phyloP scores from a whole-genome alignment of 306 rosid genomes.

The Mimosa bimucronata region DNA sequence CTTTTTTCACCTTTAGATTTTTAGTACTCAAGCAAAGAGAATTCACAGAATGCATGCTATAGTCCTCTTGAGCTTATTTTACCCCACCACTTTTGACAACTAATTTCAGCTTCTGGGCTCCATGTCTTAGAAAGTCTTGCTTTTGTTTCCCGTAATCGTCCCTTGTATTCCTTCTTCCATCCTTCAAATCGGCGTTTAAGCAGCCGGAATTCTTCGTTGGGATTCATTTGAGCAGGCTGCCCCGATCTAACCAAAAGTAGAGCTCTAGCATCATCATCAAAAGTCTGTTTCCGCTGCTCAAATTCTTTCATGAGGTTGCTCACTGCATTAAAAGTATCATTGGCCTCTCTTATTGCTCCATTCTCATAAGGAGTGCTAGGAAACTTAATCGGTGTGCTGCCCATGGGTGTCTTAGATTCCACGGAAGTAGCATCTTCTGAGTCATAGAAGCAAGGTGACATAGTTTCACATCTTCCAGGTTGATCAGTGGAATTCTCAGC shows the following conservation, averaged over 20 bases:
- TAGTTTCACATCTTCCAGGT: conserved; percentile 49
- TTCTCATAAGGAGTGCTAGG: conserved; percentile 43
- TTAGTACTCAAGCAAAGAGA: conserved; percentile 29
- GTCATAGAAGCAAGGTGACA: conserved; percentile 56
- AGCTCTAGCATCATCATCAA: conserved; percentile 75
- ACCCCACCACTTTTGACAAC: conserved; percentile 88
- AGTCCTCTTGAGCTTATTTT: conserved; percentile 53
- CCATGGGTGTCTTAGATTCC: conserved; percentile 80
- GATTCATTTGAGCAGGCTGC: conserved; percentile 39
- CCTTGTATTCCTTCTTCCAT: conserved; percentile 94
- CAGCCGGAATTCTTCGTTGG: conserved; percentile 66
- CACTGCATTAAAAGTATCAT: conserved; percentile 52
- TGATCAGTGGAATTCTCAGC: conserved; percentile 53
- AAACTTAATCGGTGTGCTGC: conserved; percentile 69
- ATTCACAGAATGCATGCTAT: conserved; percentile 40
- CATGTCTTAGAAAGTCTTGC: conserved; percentile 55
- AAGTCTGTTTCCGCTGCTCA: conserved; percentile 65
- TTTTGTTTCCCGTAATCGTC: conserved; percentile 66
- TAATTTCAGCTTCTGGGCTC: conserved; percentile 57
- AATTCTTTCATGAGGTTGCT: conserved; percentile 71
- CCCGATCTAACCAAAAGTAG: conserved; percentile 58
- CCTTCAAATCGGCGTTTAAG: conserved; percentile 67
- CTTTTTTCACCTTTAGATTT: conserved; percentile 16
- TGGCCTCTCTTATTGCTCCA: conserved; percentile 57
- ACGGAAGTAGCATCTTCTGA: conserved; percentile 75